phyloP scores from a whole-genome alignment of 2,329 filamentous ascomycete species.

The Didymella lethalis region DNA sequence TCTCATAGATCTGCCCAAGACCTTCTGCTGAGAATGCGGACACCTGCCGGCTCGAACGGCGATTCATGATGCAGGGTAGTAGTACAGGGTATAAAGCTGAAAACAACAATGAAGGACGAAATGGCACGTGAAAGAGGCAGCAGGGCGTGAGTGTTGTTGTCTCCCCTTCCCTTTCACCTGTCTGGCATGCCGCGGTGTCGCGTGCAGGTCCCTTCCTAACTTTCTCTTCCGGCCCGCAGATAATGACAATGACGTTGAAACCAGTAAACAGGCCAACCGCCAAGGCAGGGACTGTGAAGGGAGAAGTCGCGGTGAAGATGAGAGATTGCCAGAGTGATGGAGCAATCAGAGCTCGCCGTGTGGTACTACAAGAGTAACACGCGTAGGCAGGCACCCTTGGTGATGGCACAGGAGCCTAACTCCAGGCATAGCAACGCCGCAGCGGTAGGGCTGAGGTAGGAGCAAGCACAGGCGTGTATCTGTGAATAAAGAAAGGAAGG shows the following conservation, averaged over 20 bases:
- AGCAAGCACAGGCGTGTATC: constrained; percentile 11
- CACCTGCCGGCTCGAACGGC: constrained; percentile 19
- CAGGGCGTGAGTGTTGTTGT: constrained; percentile 10
- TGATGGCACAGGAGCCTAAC: constrained; percentile 23
- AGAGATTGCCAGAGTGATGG: constrained; percentile 10
- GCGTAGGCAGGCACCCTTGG: constrained; percentile 18
- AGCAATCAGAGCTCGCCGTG: constrained; percentile 28
- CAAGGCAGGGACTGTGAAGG: constrained; percentile 17
- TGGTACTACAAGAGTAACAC: constrained; percentile 49
- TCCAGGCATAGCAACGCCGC: constrained; percentile 41
- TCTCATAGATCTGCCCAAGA: constrained; percentile 19
- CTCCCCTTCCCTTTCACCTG: constrained; percentile 12
- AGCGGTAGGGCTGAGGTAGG: constrained; percentile 40
- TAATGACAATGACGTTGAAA: constrained; percentile 13
- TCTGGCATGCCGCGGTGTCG: constrained; percentile 16
- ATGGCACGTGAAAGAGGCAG: constrained; percentile 11
- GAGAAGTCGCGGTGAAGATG: constrained; percentile 22
- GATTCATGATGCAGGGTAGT: constrained; percentile 28
- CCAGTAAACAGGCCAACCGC: constrained; percentile 10
- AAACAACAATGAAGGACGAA: constrained; percentile 10
- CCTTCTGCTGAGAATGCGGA: constrained; percentile 20
- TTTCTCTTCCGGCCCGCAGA: constrained; percentile 6
- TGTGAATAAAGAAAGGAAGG: not conserved
- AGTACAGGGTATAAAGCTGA: constrained; percentile 43
- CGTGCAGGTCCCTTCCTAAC: constrained; percentile 10